Base-by-base conservation (phyloP, 495 filamentous ascomycete genomes). In the Hypoxylon rickii region DNA sequence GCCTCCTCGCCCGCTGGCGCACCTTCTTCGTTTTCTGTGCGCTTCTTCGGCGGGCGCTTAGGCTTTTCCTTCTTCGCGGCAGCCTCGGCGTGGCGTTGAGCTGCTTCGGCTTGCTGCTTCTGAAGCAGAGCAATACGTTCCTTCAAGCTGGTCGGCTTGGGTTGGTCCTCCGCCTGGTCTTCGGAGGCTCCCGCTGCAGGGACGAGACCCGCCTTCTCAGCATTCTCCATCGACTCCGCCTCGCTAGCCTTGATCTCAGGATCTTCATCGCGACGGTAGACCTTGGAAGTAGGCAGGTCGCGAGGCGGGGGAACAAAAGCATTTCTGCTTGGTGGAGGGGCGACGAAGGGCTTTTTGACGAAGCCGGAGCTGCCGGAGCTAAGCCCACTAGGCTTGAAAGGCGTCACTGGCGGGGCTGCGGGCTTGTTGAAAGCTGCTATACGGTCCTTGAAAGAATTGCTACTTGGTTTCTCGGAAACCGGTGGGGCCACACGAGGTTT, bases 311-410 rank as follows among this genome's bases (percentile, higher is more conserved):
- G 88, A 1, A 97, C 82, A 63, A 90, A 98, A 1, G 95, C 87
- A 78, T 97, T 87, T 58, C 92, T 89, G 70, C 90, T 96, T 5
- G 94, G 94, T 44, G 94, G 94, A 22, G 95, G 91, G 1, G 94
- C 88, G 51, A 98, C 94, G 63, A 97, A 98, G n/a, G 94, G 91
- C 71, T 97, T 97, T 79, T 95, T 97, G 69, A 97, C 84, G 61
- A 97, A 97, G 51, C 81, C 80, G 41, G 76, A 75, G 37, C 82
- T 78, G 19, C 83, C 76, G 37, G 78, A 67, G 45, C 79, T 73
- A 29, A 85, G 64, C 2, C 82, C 82, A 55, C 82, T 78, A 10
- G 91, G 90, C 63, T 96, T 96, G 70, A 91, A 90, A 2, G 95
- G 94, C 3, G 90, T 83, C 49, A 94, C 73, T 8, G 94, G 94